A percentile compares a stretch with the other conserved stretches of the same genome.
Evolutionary conservation across 169 alveolate genomes (phyloP).

Genomic region (Plasmodium chabaudi): DNA sequence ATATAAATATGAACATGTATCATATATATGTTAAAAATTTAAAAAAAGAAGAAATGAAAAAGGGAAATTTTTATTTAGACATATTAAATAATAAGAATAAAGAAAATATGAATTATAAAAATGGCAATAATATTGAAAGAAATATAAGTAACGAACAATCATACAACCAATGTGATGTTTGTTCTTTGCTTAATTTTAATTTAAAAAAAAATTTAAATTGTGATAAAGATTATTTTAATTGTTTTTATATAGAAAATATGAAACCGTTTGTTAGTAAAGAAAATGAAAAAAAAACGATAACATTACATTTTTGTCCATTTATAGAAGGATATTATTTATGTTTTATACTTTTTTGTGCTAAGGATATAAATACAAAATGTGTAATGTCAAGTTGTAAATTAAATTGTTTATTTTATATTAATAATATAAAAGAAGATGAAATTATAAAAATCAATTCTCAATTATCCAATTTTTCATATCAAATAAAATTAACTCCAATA

Average conservation of each 20-base stretch:
- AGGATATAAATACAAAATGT: constrained; percentile 28
- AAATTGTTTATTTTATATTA: constrained; percentile 52
- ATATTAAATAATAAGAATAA: constrained; percentile 4
- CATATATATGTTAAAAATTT: constrained; percentile 48
- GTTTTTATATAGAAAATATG: constrained; percentile 16
- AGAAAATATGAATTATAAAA: not conserved
- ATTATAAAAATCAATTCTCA: constrained; percentile 27
- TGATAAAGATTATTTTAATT: constrained; percentile 12
- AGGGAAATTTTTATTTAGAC: constrained; percentile 27
- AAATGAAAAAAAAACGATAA: constrained; percentile 33
- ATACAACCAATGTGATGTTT: constrained; percentile 37
- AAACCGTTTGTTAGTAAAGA: not conserved
- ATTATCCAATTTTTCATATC: constrained; percentile 1
- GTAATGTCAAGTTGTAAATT: constrained; percentile 45
- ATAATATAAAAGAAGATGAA: constrained; percentile 57
- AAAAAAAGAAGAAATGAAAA: constrained; percentile 33
- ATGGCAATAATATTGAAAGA: not conserved
- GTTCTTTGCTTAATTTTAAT: constrained; percentile 22
- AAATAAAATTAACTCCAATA: constrained; percentile 28
- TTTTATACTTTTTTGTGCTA: constrained; percentile 38
- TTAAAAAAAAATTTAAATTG: constrained; percentile 16
- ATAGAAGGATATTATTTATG: constrained; percentile 50
- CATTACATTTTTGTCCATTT: constrained; percentile 65
- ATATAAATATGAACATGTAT: constrained; percentile 24
- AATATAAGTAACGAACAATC: not conserved